A percentile compares a stretch with the other conserved stretches of the same genome.
Conservation (phyloP, 192 early-diverging fungal genomes). For the Coemansia sp. region DNA sequence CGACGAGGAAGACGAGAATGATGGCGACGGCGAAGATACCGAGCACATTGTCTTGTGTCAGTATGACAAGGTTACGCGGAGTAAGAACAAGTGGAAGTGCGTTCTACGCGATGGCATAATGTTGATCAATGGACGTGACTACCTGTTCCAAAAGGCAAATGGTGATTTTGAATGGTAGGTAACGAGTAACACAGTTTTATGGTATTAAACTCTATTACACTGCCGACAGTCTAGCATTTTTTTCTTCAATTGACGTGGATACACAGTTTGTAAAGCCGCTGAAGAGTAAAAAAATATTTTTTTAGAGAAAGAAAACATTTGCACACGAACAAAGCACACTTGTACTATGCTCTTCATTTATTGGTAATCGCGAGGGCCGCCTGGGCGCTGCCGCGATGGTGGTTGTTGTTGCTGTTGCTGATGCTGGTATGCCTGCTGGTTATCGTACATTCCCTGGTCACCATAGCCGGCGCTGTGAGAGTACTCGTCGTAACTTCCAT, state of each 20-base stretch:
- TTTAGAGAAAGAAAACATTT: neutral
- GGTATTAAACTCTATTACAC: neutral
- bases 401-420: constrained; percentile 31
- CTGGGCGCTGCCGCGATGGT: constrained; percentile 46
- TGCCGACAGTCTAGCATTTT: neutral
- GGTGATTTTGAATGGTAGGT: constrained; percentile 99
- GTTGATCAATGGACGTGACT: constrained; percentile 92
- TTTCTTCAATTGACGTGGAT: neutral
- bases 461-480: constrained; percentile 7
- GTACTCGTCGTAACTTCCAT: constrained; percentile 15
- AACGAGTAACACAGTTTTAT: constrained; percentile 21
- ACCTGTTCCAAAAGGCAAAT: constrained; percentile 89
- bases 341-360: neutral
- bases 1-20: constrained; percentile 65
- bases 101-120: constrained; percentile 95
- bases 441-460: constrained; percentile 7
- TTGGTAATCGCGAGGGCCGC: constrained; percentile 48
- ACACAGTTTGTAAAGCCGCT: too few relatives aligned
- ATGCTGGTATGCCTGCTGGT: constrained; percentile 15
- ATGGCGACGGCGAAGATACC: constrained; percentile 59
- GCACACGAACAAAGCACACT: neutral
- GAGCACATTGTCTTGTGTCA: constrained; percentile 75
- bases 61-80: constrained; percentile 83
- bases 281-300: neutral
- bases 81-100: constrained; percentile 99